Evolutionary conservation across 2,329 filamentous ascomycete genomes (phyloP), one percentile per base, ranked within the genome.

Genomic region (Fusarium irregulare): DNA sequence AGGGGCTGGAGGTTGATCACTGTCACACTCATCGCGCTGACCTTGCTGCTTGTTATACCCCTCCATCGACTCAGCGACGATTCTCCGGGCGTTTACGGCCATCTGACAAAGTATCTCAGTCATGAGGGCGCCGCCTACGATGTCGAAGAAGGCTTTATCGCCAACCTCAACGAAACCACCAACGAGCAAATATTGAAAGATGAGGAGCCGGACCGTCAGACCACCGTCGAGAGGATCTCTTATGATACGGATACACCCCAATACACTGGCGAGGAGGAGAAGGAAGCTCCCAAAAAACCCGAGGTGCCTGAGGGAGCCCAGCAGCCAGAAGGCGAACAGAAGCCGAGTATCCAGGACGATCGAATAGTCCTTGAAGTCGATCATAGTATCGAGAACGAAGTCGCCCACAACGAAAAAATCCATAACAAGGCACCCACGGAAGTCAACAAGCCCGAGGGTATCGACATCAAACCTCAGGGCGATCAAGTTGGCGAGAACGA

Each of bases 81-180:
- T 49, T 56, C 68, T 13, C 69, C 76, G n/a, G 63, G 75, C 53
- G 53, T 79, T 60, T 78, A 78, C 70, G 67, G 76, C 51, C 73
- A 77, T 50, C 53, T 79, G 37, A 73, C 74, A 47, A 74, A 76
- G 34, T 78, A 78, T 61, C 73, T 78, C 53, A 71, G 71, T 49
- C 62, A 76, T 53, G 73, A 72, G 18, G 72, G 70, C 37, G 75
- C 80, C 56, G 79, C 80, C 69, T 80, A 83, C 71, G 82, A 81
- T 10, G 57, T 71, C 45, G 68, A 64, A 45, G 60, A 56, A 49
- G 59, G 58, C 28, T 66, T 72, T 23, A 46, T 69, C 37, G 66
- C 61, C 40, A 75, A 81, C 30, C 80, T 81, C 66, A 77, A 77
- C 50, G 71, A 77, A 37, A 80, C 78, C 45, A 80, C 54, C 10